These are phyloP conservation scores for Daedaleopsis sinensis DNA, from an alignment of 768 basidiomycete genomes.

Conservation along the genomic window DNA sequence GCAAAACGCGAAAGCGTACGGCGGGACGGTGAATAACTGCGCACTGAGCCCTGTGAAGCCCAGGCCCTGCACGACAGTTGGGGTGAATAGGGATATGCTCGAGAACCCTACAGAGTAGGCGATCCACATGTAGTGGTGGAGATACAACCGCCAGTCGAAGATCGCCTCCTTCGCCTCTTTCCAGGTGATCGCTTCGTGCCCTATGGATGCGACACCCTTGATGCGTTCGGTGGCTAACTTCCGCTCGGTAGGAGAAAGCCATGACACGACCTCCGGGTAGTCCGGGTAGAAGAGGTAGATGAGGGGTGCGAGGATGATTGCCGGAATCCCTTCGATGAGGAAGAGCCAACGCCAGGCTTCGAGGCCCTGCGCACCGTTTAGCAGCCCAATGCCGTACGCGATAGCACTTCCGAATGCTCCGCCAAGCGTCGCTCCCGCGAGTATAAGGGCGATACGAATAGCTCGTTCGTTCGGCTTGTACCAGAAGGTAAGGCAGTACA, in stretches of 20 bases:
- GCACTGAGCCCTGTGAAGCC: constrained; percentile 56
- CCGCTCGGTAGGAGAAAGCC: constrained; percentile 26
- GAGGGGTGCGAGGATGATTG: constrained; percentile 13
- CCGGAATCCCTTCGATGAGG: constrained; percentile 43
- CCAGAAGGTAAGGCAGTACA: constrained; percentile 50
- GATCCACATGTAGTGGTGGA: constrained; percentile 45
- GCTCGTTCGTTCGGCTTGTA: constrained; percentile 39
- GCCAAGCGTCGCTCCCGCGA: constrained; percentile 34
- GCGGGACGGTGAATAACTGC: constrained; percentile 64
- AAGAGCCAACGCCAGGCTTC: constrained; percentile 39
- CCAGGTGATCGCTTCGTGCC: constrained; percentile 40
- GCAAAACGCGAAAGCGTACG: constrained; percentile 39
- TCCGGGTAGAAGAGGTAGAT: constrained; percentile 18
- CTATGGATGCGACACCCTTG: constrained; percentile 41
- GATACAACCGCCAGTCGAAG: constrained; percentile 40
- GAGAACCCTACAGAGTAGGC: constrained; percentile 46
- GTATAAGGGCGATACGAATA: constrained; percentile 31
- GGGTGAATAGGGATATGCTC: constrained; percentile 58
- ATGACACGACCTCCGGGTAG: constrained; percentile 22
- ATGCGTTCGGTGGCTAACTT: constrained; percentile 41
- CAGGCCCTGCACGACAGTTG: constrained; percentile 67
- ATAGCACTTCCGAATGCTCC: constrained; percentile 36
- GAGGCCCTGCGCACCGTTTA: constrained; percentile 29
- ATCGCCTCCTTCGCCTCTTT: constrained; percentile 39
- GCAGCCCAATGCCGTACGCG: constrained; percentile 33